phyloP scores from a whole-genome alignment of 2,329 filamentous ascomycete genomes.

The Trichophyton simii region DNA sequence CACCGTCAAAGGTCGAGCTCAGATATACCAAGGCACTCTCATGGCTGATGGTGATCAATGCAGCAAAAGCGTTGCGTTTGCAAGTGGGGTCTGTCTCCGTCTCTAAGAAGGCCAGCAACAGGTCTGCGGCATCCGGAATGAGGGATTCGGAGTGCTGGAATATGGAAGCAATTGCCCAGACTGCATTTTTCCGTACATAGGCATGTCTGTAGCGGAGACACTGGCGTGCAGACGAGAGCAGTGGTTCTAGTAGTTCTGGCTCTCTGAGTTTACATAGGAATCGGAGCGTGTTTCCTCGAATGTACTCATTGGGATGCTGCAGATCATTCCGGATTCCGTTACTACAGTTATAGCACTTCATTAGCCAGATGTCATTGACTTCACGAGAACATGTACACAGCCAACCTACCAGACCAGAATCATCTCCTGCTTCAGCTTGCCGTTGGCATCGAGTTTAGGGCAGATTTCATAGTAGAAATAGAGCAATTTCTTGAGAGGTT shows the following conservation, averaged over 20 bases:
- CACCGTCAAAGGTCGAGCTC: conserved; percentile 78
- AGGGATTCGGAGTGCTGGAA: conserved; percentile 79
- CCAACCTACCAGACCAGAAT: conserved; percentile 79
- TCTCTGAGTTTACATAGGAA: conserved; percentile 96
- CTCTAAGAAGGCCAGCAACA: conserved; percentile 80
- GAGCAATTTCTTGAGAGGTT: conserved; percentile 90
- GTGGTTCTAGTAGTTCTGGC: conserved; percentile 86
- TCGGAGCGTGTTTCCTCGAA: conserved; percentile 92
- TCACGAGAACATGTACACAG: neutral
- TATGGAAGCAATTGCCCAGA: conserved; percentile 88
- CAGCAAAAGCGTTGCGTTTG: conserved; percentile 95
- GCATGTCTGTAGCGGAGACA: conserved; percentile 94
- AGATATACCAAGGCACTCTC: conserved; percentile 83
- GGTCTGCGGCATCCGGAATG: conserved; percentile 88
- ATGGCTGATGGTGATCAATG: conserved; percentile 80
- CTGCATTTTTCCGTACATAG: conserved; percentile 96
- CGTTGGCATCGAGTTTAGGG: conserved; percentile 79
- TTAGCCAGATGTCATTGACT: neutral
- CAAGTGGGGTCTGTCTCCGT: conserved; percentile 87
- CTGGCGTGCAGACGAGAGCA: conserved; percentile 78
- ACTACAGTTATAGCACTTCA: conserved; percentile 36
- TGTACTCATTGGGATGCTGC: conserved; percentile 96
- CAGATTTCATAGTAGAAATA: conserved; percentile 99
- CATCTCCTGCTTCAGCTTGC: conserved; percentile 99
- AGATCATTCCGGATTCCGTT: conserved; percentile 97